Evolutionary conservation across 2,329 filamentous ascomycete species (phyloP).

Genomic region (Leptographium radiaticola): DNA sequence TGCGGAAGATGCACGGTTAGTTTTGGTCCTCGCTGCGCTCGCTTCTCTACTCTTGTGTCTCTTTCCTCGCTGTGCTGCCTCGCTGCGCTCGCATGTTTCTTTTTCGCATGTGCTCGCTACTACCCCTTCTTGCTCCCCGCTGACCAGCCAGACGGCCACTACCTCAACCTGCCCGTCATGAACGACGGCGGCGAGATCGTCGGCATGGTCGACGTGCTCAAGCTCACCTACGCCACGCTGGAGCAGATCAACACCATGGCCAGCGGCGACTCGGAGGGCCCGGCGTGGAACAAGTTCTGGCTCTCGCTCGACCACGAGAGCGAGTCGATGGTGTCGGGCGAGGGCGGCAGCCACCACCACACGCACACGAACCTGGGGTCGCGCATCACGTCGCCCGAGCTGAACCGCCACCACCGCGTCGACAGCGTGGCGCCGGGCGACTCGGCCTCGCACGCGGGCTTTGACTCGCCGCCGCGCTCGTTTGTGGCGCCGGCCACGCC

Average conservation of each 20-base stretch:
- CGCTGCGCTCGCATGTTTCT: neutral
- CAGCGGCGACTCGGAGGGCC: slow-evolving; percentile 77
- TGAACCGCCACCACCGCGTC: slow-evolving; percentile 34
- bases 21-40: slow-evolving; percentile 7
- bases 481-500: slow-evolving; percentile 30
- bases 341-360: slow-evolving; percentile 58
- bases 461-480: slow-evolving; percentile 63
- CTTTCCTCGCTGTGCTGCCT: neutral
- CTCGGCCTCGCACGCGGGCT: slow-evolving; percentile 83
- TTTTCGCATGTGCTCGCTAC: neutral
- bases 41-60: neutral
- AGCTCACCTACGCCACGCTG: slow-evolving; percentile 92
- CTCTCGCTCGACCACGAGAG: slow-evolving; percentile 88
- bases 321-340: slow-evolving; percentile 91
- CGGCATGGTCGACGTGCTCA: slow-evolving; percentile 97
- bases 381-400: slow-evolving; percentile 62
- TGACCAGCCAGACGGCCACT: slow-evolving; percentile 66
- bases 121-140: neutral
- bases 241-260: slow-evolving; percentile 97
- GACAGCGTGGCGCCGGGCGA: slow-evolving; percentile 88
- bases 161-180: slow-evolving; percentile 97
- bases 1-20: slow-evolving; percentile 97
- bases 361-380: slow-evolving; percentile 42
- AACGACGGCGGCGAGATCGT: slow-evolving; percentile 95
- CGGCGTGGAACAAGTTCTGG: slow-evolving; percentile 99